Evolutionary conservation across 495 filamentous ascomycete genomes (phyloP), one percentile per base, ranked within the genome.

Genomic region (Aspergillus mulundensis): DNA sequence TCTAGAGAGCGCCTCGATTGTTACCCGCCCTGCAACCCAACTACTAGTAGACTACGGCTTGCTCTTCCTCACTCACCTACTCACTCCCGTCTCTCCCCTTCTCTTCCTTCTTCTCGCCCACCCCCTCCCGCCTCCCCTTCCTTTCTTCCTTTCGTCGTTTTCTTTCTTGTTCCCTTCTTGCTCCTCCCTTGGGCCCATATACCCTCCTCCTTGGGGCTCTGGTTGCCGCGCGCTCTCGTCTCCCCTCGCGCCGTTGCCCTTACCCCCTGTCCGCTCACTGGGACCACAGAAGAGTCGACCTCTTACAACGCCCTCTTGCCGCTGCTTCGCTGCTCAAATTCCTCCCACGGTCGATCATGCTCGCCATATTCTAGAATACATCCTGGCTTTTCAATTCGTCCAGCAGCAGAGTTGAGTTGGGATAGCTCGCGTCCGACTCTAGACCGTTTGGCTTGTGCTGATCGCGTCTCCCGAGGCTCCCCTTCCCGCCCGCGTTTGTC

Each of bases 391-490:
- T 61, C 63, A 66, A 62, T 62, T 62, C 52, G 40, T 21, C 34
- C 58, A 60, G 63, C 52, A 58, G 57, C 59, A 36, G 47, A 38
- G 63, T 62, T 66, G 51, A 59, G 44, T 24, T 43, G 51, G 54
- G 21, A 23, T 21, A 42, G 18, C 32, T 14, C 11, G 14, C 32
- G 32, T 39, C 19, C 25, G 45, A 34, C 45, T 30, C 14, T 6
- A 23, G 41, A 44, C 41, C 41, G 41, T 16, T 55, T 55, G 55
- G 55, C 56, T 62, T 57, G 51, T 62, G 55, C 46, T 62, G 30
- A 47, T 59, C 62, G 62, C 62, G 62, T 65, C 58, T 54, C 45
- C 59, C 50, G 57, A 61, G 55, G 56, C 53, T 54, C 28, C 52
- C 32, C 44, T 57, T 42, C 43, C 59, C 57, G 54, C 56, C 57